phyloP scores from a whole-genome alignment of 1,139 yeast genomes.

The Yamadazyma oceani region DNA sequence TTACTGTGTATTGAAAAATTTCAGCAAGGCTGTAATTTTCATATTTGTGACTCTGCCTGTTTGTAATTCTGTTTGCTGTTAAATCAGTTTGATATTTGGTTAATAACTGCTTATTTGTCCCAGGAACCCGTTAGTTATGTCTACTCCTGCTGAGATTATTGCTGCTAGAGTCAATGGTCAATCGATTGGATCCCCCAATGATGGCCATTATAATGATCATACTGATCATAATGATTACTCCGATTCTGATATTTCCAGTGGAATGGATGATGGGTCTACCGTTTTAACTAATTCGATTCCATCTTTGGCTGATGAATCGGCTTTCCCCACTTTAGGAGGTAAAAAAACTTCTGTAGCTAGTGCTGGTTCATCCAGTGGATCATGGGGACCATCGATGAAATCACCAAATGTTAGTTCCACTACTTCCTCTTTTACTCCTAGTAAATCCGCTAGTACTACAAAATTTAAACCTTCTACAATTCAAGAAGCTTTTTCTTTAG shows the following conservation, averaged over 20 bases:
- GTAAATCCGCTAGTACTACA: constrained; percentile 4
- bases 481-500: constrained; percentile 75
- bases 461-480: constrained; percentile 41
- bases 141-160: constrained; percentile 62
- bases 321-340: constrained; percentile 72
- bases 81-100: constrained; percentile 3
- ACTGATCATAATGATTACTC: constrained; percentile 7
- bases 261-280: constrained; percentile 13
- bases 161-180: constrained; percentile 51
- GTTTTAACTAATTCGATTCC: constrained; percentile 26
- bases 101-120: not conserved
- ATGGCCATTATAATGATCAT: constrained; percentile 8
- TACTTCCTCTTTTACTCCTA: constrained; percentile 22
- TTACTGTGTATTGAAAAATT: too few species aligned
- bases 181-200: constrained; percentile 13
- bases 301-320: constrained; percentile 51
- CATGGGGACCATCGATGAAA: constrained; percentile 39
- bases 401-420: constrained; percentile 22
- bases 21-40: not conserved
- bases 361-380: constrained; percentile 16
- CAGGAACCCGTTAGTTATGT: constrained; percentile 28
- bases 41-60: not conserved
- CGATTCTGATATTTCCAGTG: constrained; percentile 11
- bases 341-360: constrained; percentile 16
- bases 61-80: constrained; percentile 4